Percentiles rank a stretch among this genome's conserved stretches.
Evolutionary conservation across 352 stramenopile species (phyloP).

Genomic region (Phytopythium montanum): DNA sequence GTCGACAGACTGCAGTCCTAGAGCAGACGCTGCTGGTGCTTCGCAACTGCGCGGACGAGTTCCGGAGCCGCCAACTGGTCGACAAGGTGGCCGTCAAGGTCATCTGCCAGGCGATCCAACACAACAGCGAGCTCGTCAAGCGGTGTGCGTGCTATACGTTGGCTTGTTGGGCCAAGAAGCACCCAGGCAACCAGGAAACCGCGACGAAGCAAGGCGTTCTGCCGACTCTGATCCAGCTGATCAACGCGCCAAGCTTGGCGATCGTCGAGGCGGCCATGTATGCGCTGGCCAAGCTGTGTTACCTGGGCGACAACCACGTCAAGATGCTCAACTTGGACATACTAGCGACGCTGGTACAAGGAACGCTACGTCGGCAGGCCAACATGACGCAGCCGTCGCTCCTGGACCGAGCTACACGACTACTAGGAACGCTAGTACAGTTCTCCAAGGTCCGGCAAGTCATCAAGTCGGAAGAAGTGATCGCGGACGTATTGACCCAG

Average conservation of each 20-base stretch:
- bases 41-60: constrained; percentile 62
- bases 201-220: constrained; percentile 42
- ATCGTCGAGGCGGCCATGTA: constrained; percentile 65
- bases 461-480: constrained; percentile 67
- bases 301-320: constrained; percentile 57
- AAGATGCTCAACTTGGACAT: constrained; percentile 65
- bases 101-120: constrained; percentile 43
- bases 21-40: constrained; percentile 66
- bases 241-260: constrained; percentile 52
- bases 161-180: constrained; percentile 58
- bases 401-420: constrained; percentile 52
- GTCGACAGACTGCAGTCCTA: constrained; percentile 48
- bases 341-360: constrained; percentile 46
- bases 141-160: constrained; percentile 68
- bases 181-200: constrained; percentile 36
- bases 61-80: constrained; percentile 29
- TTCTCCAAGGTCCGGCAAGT: constrained; percentile 52
- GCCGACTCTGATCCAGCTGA: constrained; percentile 46
- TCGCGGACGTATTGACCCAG: constrained; percentile 59
- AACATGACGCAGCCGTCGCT: constrained; percentile 44
- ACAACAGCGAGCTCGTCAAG: constrained; percentile 68
- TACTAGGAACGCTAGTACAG: constrained; percentile 57
- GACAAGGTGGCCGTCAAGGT: constrained; percentile 57
- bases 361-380: constrained; percentile 30
- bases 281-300: constrained; percentile 56